Evolutionary conservation across 805 yeast species (phyloP), one percentile per base, ranked within the genome.

Genomic region (Wickerhamomyces sydowiorum): DNA sequence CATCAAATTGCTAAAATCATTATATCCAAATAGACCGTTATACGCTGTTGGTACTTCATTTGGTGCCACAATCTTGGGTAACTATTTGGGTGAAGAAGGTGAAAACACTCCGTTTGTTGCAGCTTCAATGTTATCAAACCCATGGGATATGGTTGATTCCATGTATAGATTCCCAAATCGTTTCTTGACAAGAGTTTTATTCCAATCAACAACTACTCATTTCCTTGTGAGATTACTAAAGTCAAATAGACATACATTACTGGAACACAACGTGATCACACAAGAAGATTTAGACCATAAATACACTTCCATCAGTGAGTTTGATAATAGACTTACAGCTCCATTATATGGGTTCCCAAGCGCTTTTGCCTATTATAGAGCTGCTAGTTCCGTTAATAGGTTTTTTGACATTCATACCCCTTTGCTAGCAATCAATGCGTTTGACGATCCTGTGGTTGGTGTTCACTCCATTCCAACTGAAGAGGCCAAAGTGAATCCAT

Each of bases 111-210:
- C 72, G 41, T 67, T 82, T 43, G 68, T 72, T 32, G 80, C 82
- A 6, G 82, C 87, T 4, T 69, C 76, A 13, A 61, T 78, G 9
- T 61, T 84, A 52, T 81, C 83, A 14, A 66, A 80, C 19, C 91
- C 91, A 9, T 85, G 90, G 90, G 86, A 84, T 59, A 67, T 85
- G 56, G 60, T 72, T 14, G 78, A 73, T 45, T 70, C 83, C 7
- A 66, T 71, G n/a, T 54, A 64, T 36, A 75, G 71, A 34, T 59
- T 80, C 40, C 50, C 61, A 5, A 43, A 47, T 7, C 61, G 70
- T 27, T 60, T 59, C 32, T 53, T 67, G 51, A 74, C 79, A 7
- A 58, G 56, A 30, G 55, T 60, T 24, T 35, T 74, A 3, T 75
- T 74, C 43, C 62, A 62, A 14, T 71, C 69, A 28, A 62, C 67